Conservation (phyloP, 2,329 filamentous ascomycete genomes). For the Botrytis cinerea region DNA sequence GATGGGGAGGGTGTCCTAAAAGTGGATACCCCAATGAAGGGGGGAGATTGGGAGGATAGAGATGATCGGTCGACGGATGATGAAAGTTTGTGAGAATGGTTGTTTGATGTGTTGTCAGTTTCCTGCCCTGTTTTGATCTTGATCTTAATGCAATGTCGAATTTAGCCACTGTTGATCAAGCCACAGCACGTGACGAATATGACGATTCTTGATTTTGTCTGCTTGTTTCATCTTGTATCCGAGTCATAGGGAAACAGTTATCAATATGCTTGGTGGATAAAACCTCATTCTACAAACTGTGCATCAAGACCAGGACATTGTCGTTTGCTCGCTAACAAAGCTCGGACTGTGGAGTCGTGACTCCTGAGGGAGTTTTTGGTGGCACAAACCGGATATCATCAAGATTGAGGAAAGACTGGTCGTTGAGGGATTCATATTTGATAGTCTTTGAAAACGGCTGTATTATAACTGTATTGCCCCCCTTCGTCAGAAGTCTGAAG, state of each 20-base stretch:
- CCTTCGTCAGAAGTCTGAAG: no score
- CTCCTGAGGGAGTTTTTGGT: background rate
- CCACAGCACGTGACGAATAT: background rate
- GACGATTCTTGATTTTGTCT: background rate
- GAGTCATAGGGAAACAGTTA: background rate
- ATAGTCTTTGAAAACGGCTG: no score
- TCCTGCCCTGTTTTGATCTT: background rate
- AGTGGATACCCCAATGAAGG: constrained; percentile 5
- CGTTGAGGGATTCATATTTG: no score
- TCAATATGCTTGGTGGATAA: background rate
- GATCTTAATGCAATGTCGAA: background rate
- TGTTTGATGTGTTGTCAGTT: background rate
- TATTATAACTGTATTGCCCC: no score
- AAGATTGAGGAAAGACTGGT: no score
- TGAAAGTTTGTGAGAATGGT: background rate
- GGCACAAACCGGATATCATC: no score
- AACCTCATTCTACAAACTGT: no score
- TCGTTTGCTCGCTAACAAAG: background rate
- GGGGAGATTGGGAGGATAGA: background rate
- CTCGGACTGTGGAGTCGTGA: background rate
- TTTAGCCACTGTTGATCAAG: background rate
- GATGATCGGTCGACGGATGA: background rate
- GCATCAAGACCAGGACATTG: background rate
- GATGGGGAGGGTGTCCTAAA: background rate
- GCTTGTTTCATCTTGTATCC: background rate